Conservation (phyloP, 139 green algal species). For the Coelastrella sp. region DNA sequence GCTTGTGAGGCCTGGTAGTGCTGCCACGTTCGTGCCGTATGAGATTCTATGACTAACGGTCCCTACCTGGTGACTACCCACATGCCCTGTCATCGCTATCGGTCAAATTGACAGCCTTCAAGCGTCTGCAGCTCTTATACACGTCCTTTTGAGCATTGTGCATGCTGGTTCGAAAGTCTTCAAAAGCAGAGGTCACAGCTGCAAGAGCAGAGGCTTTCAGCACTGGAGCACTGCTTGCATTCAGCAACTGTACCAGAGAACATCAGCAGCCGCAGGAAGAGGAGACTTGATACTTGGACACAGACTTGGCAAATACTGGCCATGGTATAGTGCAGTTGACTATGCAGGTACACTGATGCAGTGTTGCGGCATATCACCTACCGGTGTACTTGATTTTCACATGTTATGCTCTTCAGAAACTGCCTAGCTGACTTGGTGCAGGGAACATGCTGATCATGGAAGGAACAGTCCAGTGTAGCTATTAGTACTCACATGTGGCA, state of each 20-base stretch:
- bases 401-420: no score
- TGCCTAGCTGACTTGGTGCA: no score
- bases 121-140: not conserved
- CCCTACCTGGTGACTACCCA: not conserved
- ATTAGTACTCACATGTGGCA: not conserved
- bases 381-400: no score
- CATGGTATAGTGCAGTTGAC: no score
- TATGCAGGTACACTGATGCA: no score
- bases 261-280: not conserved
- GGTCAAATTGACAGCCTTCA: not conserved
- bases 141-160: not conserved
- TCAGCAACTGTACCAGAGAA: constrained; percentile 26
- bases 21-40: not conserved
- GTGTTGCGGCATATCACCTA: no score
- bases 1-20: not conserved
- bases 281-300: not conserved
- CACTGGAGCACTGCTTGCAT: not conserved
- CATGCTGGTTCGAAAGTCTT: not conserved
- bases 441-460: no score
- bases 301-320: no score
- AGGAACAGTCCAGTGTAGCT: not conserved
- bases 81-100: not conserved
- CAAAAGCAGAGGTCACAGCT: not conserved
- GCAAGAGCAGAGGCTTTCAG: constrained; percentile 1
- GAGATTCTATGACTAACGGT: not conserved